A percentile compares a stretch with the other conserved stretches of the same genome.
phyloP scores from a whole-genome alignment of 1,284 basidiomycete species.

The Athelia psychrophila region DNA sequence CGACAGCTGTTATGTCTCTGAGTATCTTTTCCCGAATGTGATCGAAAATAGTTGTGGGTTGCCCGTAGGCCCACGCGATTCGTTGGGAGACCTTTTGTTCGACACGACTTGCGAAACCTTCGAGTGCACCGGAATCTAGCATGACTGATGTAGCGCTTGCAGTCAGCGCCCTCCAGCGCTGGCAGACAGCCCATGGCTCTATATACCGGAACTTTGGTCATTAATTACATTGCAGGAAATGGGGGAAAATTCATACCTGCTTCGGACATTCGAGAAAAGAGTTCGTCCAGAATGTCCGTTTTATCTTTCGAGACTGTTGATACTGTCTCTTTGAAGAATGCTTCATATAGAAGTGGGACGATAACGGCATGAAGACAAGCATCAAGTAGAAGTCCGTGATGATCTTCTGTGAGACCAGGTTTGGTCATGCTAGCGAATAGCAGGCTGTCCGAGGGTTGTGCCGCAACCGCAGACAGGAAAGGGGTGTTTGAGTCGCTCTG shows the following conservation, averaged over 20 bases:
- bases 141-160: no score
- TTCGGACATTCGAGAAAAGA: not conserved
- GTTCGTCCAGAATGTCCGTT: not conserved
- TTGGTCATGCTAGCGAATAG: not conserved
- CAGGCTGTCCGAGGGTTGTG: not conserved
- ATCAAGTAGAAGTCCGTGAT: not conserved
- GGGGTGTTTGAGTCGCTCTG: not conserved
- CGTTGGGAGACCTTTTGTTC: not conserved
- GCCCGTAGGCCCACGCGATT: not conserved
- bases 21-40: not conserved
- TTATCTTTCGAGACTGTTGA: not conserved
- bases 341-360: not conserved
- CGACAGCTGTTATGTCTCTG: not conserved
- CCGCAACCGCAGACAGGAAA: not conserved
- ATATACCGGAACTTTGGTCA: no score
- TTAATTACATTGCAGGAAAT: no score
- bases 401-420: not conserved
- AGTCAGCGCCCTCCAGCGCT: no score
- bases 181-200: no score
- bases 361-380: not conserved
- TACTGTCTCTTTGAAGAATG: not conserved
- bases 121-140: no score
- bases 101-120: no score
- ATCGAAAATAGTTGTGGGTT: not conserved
- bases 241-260: no score